Percentiles rank a stretch among this genome's conserved stretches.
phyloP scores from a whole-genome alignment of 495 filamentous ascomycete species.

The Lasiosphaeriaceae sp. region DNA sequence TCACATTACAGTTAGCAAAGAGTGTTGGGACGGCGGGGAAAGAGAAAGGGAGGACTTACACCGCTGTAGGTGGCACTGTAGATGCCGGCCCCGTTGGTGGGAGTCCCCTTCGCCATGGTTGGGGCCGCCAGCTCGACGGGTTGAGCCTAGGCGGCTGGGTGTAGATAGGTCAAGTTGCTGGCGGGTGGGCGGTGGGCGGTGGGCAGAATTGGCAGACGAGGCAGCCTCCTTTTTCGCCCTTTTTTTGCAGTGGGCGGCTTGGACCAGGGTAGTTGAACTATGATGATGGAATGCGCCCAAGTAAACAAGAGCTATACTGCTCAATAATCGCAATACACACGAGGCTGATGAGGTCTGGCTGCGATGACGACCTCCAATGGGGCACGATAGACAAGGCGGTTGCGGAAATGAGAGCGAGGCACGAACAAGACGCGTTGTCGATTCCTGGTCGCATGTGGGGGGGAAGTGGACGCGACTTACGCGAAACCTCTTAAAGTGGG shows the following conservation, averaged over 20 bases:
- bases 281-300: neutral
- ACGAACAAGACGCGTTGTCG: conserved; percentile 28
- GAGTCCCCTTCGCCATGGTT: conserved; percentile 38
- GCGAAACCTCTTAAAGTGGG: conserved; percentile 26
- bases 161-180: neutral
- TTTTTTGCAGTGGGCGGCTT: neutral
- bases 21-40: neutral
- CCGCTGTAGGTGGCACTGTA: conserved; percentile 93
- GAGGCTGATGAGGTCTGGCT: neutral
- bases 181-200: neutral
- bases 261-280: neutral
- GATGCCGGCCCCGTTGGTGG: conserved; percentile 41
- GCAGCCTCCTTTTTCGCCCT: neutral
- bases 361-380: conserved; percentile 1
- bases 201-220: neutral
- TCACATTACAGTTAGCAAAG: neutral
- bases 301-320: neutral
- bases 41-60: conserved; percentile 52
- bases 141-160: neutral
- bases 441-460: conserved; percentile 13
- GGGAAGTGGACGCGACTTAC: conserved; percentile 24
- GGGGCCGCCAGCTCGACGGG: neutral
- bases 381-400: neutral
- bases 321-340: neutral
- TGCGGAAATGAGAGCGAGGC: conserved; percentile 18